These are phyloP conservation scores for Picea engelmannii DNA, from an alignment of 83 land plant species.

Conservation along the genomic window DNA sequence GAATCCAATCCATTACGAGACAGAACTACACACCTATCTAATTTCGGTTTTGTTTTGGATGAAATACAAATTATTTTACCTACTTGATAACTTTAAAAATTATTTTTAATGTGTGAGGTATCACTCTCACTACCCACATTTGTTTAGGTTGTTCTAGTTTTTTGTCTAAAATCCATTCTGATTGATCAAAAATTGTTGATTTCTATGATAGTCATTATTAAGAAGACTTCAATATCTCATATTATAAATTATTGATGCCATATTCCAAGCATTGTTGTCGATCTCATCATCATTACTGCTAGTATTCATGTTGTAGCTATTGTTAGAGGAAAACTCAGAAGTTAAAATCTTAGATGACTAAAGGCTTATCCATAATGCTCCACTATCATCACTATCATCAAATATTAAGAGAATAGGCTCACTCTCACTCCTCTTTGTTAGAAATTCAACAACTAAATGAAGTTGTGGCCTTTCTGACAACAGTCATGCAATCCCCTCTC, in stretches of 20 bases:
- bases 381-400: slow-evolving; percentile 29
- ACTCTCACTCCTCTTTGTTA: slow-evolving; percentile 42
- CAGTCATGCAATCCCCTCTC: slow-evolving; percentile 39
- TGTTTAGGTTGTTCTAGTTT: neutral
- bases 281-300: slow-evolving; percentile 54
- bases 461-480: slow-evolving; percentile 53
- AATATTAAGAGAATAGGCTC: slow-evolving; percentile 37
- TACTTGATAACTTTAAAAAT: no score
- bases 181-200: slow-evolving; percentile 2
- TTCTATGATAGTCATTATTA: neutral
- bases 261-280: slow-evolving; percentile 20
- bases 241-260: slow-evolving; percentile 19
- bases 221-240: neutral
- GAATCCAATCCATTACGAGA: no score
- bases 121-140: neutral
- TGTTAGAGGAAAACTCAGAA: slow-evolving; percentile 32
- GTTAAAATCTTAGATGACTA: slow-evolving; percentile 25
- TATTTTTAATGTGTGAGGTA: neutral
- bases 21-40: no score
- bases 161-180: neutral
- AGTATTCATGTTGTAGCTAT: slow-evolving; percentile 46
- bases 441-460: slow-evolving; percentile 62
- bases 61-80: no score
- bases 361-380: slow-evolving; percentile 13
- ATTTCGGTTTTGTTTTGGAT: no score